A percentile compares a stretch with the other conserved stretches of the same genome.
Evolutionary conservation across 345 rosid genomes (phyloP).

Genomic region (Pistacia atlantica): DNA sequence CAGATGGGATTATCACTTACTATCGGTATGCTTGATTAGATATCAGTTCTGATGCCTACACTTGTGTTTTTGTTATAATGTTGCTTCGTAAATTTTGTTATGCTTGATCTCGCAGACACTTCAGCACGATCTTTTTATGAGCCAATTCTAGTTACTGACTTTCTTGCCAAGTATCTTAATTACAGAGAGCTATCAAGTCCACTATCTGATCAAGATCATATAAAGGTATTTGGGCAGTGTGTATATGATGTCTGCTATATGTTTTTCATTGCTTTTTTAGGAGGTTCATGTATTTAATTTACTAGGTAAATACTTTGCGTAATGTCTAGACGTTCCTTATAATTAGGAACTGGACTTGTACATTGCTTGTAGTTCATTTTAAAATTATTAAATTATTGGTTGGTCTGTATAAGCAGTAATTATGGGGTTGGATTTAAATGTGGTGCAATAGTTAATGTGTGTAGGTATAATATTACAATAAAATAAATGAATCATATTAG

Average conservation of each 20-base stretch:
- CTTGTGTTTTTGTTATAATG: background rate
- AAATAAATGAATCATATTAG: too few species aligned
- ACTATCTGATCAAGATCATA: conserved; percentile 55
- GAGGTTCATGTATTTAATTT: background rate
- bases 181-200: conserved; percentile 38
- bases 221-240: conserved; percentile 41
- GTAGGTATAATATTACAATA: too few species aligned
- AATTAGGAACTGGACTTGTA: too few species aligned
- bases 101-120: conserved; percentile 46
- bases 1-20: conserved; percentile 83
- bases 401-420: background rate
- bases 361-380: background rate
- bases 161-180: conserved; percentile 39
- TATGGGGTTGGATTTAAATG: background rate
- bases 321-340: too few species aligned
- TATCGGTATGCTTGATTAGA: conserved; percentile 42
- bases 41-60: background rate
- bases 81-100: background rate
- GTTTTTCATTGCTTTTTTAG: background rate
- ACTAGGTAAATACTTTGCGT: background rate
- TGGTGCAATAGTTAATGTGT: background rate
- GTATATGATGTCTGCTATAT: background rate
- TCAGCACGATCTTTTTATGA: conserved; percentile 77
- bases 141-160: conserved; percentile 53
- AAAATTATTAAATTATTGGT: background rate